Evolutionary conservation across 1,284 basidiomycete species (phyloP).

Genomic region (Ceratobasidium theobromae): DNA sequence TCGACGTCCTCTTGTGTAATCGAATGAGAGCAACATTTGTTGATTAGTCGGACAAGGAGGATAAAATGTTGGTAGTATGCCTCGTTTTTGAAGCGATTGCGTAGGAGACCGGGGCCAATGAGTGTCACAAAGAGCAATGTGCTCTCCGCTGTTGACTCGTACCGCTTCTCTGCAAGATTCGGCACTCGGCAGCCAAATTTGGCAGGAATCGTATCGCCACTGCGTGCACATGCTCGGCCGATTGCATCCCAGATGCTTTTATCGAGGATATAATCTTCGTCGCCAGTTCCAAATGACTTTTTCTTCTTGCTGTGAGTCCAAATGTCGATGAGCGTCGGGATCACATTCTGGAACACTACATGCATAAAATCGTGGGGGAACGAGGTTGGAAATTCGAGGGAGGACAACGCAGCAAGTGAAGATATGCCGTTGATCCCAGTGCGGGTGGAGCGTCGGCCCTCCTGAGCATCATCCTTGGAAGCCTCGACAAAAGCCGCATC

Average conservation of each 20-base stretch:
- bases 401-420: conserved; percentile 1
- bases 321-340: conserved; percentile 25
- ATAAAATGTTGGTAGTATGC: conserved; percentile 51
- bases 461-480: neutral
- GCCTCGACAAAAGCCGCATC: neutral
- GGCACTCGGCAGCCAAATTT: conserved; percentile 47
- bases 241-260: conserved; percentile 47
- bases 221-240: conserved; percentile 43
- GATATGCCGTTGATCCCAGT: conserved; percentile 31
- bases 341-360: conserved; percentile 33
- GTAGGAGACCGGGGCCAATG: conserved; percentile 48
- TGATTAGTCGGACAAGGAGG: conserved; percentile 46
- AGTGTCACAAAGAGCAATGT: conserved; percentile 48
- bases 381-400: conserved; percentile 22
- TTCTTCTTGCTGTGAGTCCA: conserved; percentile 8
- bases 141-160: conserved; percentile 41
- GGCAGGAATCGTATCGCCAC: conserved; percentile 45
- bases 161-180: conserved; percentile 45
- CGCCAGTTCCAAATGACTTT: neutral
- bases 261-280: neutral
- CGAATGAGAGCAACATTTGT: conserved; percentile 48
- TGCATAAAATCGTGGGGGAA: conserved; percentile 38
- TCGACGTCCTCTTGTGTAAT: conserved; percentile 44
- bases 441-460: neutral
- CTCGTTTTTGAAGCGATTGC: conserved; percentile 39